Evolutionary conservation across 495 filamentous ascomycete genomes (phyloP).

Genomic region (Daldinia loculata): DNA sequence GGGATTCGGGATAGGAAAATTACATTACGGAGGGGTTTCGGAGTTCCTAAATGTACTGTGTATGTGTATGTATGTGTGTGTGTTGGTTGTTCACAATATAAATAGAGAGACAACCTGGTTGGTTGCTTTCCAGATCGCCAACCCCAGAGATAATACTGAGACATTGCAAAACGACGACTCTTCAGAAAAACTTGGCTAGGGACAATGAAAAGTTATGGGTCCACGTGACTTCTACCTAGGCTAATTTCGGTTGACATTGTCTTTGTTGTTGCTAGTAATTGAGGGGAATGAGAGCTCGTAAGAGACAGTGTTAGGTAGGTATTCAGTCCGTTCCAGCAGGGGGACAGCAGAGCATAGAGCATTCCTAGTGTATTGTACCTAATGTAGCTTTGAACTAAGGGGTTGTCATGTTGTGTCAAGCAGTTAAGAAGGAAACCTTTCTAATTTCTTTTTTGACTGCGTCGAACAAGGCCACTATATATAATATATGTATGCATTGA

Average conservation of each 20-base stretch:
- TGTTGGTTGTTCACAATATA: conserved; percentile 31
- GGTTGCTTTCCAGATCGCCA: conserved; percentile 34
- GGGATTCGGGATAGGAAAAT: conserved; percentile 45
- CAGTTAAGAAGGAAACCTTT: conserved; percentile 18
- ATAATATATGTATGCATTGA: conserved; percentile 15
- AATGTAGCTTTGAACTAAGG: conserved; percentile 6
- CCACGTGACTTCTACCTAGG: conserved; percentile 36
- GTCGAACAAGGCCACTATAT: conserved; percentile 30
- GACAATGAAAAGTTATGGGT: conserved; percentile 30
- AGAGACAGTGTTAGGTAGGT: conserved; percentile 18
- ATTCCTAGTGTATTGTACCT: conserved; percentile 30
- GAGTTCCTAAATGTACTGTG: conserved; percentile 29
- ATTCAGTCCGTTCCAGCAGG: conserved; percentile 31
- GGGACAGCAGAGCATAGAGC: conserved; percentile 28
- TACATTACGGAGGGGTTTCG: conserved; percentile 41
- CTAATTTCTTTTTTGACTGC: conserved; percentile 9
- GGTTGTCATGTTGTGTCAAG: conserved; percentile 15
- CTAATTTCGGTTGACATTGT: conserved; percentile 53
- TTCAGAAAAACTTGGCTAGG: conserved; percentile 25
- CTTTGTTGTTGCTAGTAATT: conserved; percentile 47
- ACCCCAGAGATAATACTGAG: conserved; percentile 31
- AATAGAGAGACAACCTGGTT: conserved; percentile 32
- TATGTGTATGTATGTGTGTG: conserved; percentile 31
- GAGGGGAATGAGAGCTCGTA: conserved; percentile 12
- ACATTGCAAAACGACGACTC: conserved; percentile 39